A percentile compares a stretch with the other conserved stretches of the same genome.
These are phyloP conservation scores for Crithidia sp. DNA, from an alignment of 208 protist species.

Conservation along the genomic window DNA sequence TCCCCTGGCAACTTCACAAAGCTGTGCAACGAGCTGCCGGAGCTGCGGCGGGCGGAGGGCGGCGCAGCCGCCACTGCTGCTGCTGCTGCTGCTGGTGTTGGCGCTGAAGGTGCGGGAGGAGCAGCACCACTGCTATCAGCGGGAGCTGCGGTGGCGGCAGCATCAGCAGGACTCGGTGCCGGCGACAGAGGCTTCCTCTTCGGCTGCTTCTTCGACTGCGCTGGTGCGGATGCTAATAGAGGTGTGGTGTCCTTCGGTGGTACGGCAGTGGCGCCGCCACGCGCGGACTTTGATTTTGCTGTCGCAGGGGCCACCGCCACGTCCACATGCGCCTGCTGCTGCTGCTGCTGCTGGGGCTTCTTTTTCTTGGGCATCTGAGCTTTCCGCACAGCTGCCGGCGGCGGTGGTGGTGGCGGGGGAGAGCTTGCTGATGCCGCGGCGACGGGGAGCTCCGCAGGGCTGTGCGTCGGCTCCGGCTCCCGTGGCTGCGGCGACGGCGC, in stretches of 20 bases:
- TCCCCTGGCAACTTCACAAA: slow-evolving; percentile 1
- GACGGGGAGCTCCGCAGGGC: background rate
- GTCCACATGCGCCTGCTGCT: background rate
- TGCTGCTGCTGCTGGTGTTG: slow-evolving; percentile 2
- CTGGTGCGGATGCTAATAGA: no score
- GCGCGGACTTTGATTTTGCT: no score
- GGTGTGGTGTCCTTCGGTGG: no score
- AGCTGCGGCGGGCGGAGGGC: background rate
- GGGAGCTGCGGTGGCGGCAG: no score
- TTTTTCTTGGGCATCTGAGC: background rate
- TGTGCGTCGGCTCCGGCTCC: background rate
- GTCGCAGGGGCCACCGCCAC: no score
- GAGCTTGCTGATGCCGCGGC: background rate
- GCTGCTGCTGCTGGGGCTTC: background rate
- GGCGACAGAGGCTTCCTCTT: no score
- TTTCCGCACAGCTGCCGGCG: no score
- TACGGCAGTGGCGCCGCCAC: no score
- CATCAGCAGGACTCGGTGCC: no score
- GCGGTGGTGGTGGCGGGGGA: no score
- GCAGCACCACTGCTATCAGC: background rate
- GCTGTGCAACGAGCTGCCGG: background rate
- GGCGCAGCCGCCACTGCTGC: background rate
- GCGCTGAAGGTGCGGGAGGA: background rate
- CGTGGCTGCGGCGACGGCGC: background rate
- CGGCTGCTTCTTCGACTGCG: no score